Evolutionary conservation across 2,329 filamentous ascomycete species (phyloP).

Genomic region (Chaetomiaceae sp.): DNA sequence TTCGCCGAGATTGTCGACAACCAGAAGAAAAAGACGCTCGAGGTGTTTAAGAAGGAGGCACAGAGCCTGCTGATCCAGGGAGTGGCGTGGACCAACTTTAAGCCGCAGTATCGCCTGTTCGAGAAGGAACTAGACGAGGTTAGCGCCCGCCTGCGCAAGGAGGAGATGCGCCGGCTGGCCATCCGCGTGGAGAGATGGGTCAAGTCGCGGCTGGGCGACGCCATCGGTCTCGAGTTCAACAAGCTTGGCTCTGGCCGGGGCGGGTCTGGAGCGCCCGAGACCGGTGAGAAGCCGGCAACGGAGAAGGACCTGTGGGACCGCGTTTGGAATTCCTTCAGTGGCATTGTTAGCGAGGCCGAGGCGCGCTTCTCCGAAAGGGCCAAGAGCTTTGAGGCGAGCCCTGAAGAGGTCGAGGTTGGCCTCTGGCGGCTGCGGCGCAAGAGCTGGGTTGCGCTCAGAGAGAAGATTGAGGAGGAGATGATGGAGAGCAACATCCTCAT

Average conservation of each 20-base stretch:
- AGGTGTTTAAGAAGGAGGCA: constrained; percentile 71
- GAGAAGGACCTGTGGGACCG: constrained; percentile 95
- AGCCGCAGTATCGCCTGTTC: constrained; percentile 72
- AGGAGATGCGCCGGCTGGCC: constrained; percentile 91
- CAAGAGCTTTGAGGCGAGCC: constrained; percentile 86
- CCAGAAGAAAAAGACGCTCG: constrained; percentile 72
- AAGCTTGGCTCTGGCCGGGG: constrained; percentile 85
- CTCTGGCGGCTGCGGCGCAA: constrained; percentile 90
- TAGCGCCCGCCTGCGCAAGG: constrained; percentile 76
- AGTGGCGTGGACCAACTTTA: constrained; percentile 84
- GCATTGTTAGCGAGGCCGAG: constrained; percentile 81
- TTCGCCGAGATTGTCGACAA: constrained; percentile 88
- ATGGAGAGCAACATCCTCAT: constrained; percentile 95
- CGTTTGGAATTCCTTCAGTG: constrained; percentile 81
- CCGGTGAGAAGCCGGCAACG: constrained; percentile 62
- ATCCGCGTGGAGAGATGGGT: constrained; percentile 93
- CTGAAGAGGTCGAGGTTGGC: constrained; percentile 86
- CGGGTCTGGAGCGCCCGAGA: constrained; percentile 74
- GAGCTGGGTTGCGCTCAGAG: constrained; percentile 85
- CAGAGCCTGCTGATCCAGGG: constrained; percentile 69
- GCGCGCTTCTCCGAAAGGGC: constrained; percentile 80
- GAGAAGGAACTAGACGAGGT: constrained; percentile 90
- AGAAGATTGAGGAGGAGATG: constrained; percentile 93
- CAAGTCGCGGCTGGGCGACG: constrained; percentile 77
- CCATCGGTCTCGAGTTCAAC: constrained; percentile 90